Evolutionary conservation across 345 rosid species (phyloP).

Genomic region (Aquilaria sinensis): DNA sequence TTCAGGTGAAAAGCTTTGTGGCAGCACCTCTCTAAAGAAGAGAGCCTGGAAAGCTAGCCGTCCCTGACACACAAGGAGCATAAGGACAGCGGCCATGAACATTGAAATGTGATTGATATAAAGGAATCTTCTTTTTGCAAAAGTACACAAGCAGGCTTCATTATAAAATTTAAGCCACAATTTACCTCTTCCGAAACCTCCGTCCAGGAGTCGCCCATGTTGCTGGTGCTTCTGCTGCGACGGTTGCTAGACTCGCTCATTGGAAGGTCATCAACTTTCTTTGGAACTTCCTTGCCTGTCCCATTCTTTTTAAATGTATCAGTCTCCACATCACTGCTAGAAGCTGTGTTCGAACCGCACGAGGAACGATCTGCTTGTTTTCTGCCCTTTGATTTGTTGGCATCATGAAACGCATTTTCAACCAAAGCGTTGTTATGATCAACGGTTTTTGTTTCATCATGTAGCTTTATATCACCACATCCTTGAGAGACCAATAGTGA

Average conservation of each 20-base stretch:
- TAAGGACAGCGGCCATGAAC: background rate
- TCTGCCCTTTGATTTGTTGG: conserved; percentile 38
- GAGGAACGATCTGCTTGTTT: conserved; percentile 77
- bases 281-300: conserved; percentile 34
- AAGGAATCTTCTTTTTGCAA: background rate
- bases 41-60: conserved; percentile 79
- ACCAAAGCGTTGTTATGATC: conserved; percentile 29
- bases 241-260: conserved; percentile 38
- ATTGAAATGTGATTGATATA: conserved; percentile 1
- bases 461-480: conserved; percentile 34
- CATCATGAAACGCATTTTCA: conserved; percentile 41
- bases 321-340: conserved; percentile 74
- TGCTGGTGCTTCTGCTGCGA: conserved; percentile 46
- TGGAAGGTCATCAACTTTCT: conserved; percentile 42
- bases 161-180: background rate
- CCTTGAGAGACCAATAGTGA: conserved; percentile 40
- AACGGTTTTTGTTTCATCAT: conserved; percentile 22
- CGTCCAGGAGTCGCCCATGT: conserved; percentile 59
- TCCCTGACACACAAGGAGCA: conserved; percentile 37
- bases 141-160: too few species aligned
- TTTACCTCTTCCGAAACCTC: conserved; percentile 71
- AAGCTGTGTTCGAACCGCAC: conserved; percentile 75
- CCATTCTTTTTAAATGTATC: conserved; percentile 54
- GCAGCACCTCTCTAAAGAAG: conserved; percentile 69
- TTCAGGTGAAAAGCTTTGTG: conserved; percentile 79